Evolutionary conservation across 2,329 filamentous ascomycete species (phyloP), one percentile per base, ranked within the genome.

Genomic region (Colletotrichum lini): DNA sequence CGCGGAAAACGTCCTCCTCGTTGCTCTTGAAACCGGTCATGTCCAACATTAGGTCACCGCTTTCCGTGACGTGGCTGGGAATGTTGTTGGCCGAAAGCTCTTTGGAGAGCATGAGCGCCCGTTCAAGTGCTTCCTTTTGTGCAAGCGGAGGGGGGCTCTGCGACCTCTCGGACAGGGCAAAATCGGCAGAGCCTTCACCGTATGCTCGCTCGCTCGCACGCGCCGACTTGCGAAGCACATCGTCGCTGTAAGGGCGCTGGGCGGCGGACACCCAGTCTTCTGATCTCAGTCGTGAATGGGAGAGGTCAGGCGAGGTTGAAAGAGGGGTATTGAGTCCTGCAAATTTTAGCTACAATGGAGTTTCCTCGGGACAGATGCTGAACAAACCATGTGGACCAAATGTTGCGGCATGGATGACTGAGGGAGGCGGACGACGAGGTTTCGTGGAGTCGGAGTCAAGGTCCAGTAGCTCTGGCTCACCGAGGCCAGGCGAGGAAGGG

Each of bases 11-110:
- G 76, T 98, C 95, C 76, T 97, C 94, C 75, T 98, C 96, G 77
- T 92, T 97, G 79, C 92, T 94, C 82, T 98, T 98, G 84, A 98
- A 98, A 0, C 94, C 94, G 0, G 95, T 95, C 95, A 99, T 98
- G 80, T 99, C 96, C 63, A 99, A 85, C 95, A 98, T 98, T 66
- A 99, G 85, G 81, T 99, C 96, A 18, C 96, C 96, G 0, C 90
- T 93, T 68, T 97, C 95, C 1, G 93, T 98, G n/a, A 99, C 92
- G 74, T 94, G 92, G 68, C 93, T 96, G 7, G 95, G 94, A 70
- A 99, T 98, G 78, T 98, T 98, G 58, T 93, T 96, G 3, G 91
- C 92, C 56, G 94, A 94, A 3, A 99, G 88, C 80, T 95, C 95
- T 79, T 94, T 93, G 12, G 96, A 98, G 13, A 99, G 86, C 38